Evolutionary conservation across 108 stramenopile genomes (phyloP).

Genomic region (Fistulifera solaris): DNA sequence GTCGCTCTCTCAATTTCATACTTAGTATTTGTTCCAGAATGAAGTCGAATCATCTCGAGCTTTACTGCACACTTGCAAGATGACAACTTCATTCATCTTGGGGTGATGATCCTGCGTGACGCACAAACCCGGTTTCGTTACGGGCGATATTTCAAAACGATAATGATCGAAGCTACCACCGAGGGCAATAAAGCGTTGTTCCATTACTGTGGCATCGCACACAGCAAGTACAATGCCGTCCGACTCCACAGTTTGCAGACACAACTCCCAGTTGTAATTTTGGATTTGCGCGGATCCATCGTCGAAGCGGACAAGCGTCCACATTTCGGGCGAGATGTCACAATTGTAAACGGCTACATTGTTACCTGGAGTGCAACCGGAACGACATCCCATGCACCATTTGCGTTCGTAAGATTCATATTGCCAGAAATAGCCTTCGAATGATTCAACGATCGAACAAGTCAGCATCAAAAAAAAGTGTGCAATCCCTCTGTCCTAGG

Average conservation of each 20-base stretch:
- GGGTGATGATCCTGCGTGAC: slow-evolving; percentile 21
- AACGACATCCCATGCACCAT: slow-evolving; percentile 37
- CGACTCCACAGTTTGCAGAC: too few species aligned
- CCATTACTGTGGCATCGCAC: too few species aligned
- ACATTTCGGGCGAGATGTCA: background rate
- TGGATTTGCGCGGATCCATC: too few species aligned
- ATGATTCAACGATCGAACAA: slow-evolving; percentile 39
- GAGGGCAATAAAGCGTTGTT: too few species aligned
- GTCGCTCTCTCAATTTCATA: too few species aligned
- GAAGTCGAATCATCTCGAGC: background rate
- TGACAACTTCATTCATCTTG: slow-evolving; percentile 8
- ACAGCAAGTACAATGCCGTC: too few species aligned
- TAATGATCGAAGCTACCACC: too few species aligned
- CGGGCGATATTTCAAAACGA: slow-evolving; percentile 1
- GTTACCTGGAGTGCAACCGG: background rate
- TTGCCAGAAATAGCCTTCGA: slow-evolving; percentile 48
- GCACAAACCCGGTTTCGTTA: slow-evolving; percentile 1
- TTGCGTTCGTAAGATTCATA: slow-evolving; percentile 36
- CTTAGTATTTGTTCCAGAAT: too few species aligned
- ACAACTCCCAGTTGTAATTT: too few species aligned
- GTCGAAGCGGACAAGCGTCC: too few species aligned
- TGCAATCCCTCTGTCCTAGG: too few species aligned
- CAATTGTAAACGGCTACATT: background rate
- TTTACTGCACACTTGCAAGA: slow-evolving; percentile 11
- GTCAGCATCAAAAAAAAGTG: too few species aligned